Base-by-base conservation (phyloP, 2,329 filamentous ascomycete species). In the Paecilomyces sp. region DNA sequence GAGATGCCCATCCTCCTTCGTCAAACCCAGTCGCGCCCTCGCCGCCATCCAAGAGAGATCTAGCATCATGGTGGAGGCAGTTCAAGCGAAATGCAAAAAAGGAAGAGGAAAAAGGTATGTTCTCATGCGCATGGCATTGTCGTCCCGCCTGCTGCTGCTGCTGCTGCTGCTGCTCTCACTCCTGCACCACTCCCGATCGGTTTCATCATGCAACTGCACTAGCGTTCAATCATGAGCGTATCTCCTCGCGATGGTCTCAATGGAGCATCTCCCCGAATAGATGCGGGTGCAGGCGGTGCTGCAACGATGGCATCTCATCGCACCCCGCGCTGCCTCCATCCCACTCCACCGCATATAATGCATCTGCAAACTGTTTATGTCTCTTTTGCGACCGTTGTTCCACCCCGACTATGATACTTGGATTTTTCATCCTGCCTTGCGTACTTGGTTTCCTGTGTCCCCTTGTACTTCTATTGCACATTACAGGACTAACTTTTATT, bases 11-110 rank as follows among this genome's bases (percentile, higher is more conserved):
- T 18, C 30, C 59, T 13, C 30, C 62, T 55, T 73, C 77, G 60
- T 74, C 72, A 75, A 77, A 76, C 69, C 82, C 73, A 72, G 82
- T 73, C 60, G 76, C 81, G 60, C 80, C 83, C 68, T 91, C 90
- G 51, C 90, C 90, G 58, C 91, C 91, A 31, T 91, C 87, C 65
- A 95, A 89, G 79, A 87, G 91, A 73, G 92, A 96, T 74, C 81
- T 97, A 67, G 89, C 92, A 67, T 95, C 90, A 61, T 99, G 94
- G 94, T 97, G 94, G 94, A 96, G 92, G 77, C 87, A 88, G 69
- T 97, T 99, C 79, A 94, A 94, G 78, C 84, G 89, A 58, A 82
- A 82, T 64, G 79, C 82, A 57, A 85, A 85, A 70, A 84, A 83
- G 68, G 82, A 84, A 63, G 85, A 87, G 63, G 81, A 83, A 61